phyloP scores from a whole-genome alignment of 345 rosid species.

The Abelmoschus esculentus region DNA sequence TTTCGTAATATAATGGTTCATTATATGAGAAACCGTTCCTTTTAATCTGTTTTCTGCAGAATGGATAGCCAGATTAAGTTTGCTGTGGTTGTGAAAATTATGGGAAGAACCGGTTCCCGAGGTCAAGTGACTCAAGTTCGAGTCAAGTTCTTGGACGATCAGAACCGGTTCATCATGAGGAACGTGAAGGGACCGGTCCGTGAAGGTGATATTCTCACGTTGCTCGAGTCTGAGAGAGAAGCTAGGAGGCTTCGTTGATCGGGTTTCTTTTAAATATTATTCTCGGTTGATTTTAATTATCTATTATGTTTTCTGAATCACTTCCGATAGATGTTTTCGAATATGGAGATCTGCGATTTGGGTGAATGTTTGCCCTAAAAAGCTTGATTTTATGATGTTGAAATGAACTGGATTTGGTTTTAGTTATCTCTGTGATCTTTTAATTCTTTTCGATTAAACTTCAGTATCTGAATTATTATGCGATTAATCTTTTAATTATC shows the following conservation, averaged over 20 bases:
- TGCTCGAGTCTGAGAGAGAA: slow-evolving; percentile 1
- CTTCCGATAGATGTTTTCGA: not conserved
- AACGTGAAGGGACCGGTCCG: not conserved
- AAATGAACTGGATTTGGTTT: not conserved
- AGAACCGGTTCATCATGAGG: slow-evolving; percentile 67
- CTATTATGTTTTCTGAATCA: not conserved
- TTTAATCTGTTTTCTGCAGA: not conserved
- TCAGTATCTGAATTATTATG: no score
- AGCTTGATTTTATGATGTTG: not conserved
- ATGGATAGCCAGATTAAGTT: slow-evolving; percentile 40
- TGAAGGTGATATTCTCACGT: not conserved
- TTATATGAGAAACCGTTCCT: no score
- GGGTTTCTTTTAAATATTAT: not conserved
- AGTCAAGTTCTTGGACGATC: slow-evolving; percentile 61
- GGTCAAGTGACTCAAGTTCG: slow-evolving; percentile 91
- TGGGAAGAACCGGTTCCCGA: slow-evolving; percentile 85
- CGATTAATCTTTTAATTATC: no score
- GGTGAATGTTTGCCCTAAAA: not conserved
- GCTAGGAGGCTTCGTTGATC: slow-evolving; percentile 3
- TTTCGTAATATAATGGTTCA: not conserved
- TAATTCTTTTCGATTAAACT: no score
- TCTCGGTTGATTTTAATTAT: no score
- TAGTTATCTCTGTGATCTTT: no score
- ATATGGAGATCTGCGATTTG: not conserved
- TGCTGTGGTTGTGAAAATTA: slow-evolving; percentile 72